Conservation (phyloP, 2,329 filamentous ascomycete species). For the Pseudonectria buxi region DNA sequence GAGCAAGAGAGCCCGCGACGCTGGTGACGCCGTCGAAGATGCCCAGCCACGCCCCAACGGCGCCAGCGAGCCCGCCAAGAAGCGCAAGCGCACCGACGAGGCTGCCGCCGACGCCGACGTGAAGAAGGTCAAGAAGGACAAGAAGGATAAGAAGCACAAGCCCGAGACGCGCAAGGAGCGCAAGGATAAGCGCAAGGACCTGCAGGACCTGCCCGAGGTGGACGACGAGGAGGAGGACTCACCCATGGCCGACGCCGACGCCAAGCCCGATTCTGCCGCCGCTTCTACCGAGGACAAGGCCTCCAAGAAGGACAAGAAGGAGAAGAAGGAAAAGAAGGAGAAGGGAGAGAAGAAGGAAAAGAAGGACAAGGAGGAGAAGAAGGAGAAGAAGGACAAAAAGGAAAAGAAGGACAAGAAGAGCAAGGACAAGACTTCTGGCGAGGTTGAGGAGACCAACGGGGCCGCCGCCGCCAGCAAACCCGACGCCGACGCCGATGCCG, state of each 20-base stretch:
- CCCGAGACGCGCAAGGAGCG: constrained; percentile 33
- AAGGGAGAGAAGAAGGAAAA: constrained; percentile 23
- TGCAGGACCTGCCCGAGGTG: constrained; percentile 30
- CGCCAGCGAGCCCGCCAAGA: constrained; percentile 24
- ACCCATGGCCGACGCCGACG: constrained; percentile 19
- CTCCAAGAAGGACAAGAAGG: constrained; percentile 19
- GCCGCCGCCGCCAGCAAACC: constrained; percentile 8
- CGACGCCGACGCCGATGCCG: constrained; percentile 5
- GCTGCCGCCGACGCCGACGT: constrained; percentile 17
- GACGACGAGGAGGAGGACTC: constrained; percentile 20
- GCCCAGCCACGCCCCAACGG: constrained; percentile 8
- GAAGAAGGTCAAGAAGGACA: constrained; percentile 27
- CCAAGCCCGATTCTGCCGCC: constrained; percentile 10
- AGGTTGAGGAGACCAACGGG: constrained; percentile 5
- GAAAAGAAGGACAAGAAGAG: constrained; percentile 26
- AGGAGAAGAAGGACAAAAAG: constrained; percentile 23
- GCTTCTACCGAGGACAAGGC: constrained; percentile 12
- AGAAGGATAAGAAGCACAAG: constrained; percentile 28
- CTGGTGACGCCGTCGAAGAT: constrained; percentile 22
- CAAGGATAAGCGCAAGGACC: constrained; percentile 34
- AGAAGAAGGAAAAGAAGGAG: constrained; percentile 22
- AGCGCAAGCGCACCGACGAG: constrained; percentile 30
- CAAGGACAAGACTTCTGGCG: constrained; percentile 15
- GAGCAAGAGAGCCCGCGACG: constrained; percentile 34
- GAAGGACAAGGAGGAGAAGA: constrained; percentile 24